Conservation (phyloP, 768 basidiomycete species). For the Chalciporus piperatus region DNA sequence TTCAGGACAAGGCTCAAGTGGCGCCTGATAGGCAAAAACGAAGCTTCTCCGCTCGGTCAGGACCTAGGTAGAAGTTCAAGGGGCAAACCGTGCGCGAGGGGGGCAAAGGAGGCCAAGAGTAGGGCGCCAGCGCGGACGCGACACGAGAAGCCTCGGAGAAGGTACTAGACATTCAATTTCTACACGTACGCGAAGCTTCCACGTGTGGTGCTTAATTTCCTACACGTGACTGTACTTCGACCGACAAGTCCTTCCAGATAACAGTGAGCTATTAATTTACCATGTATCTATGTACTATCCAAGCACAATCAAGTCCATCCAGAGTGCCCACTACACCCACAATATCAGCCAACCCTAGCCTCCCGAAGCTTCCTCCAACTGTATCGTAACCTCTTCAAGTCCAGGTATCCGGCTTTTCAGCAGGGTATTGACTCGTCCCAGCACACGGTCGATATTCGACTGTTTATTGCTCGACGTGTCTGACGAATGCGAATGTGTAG, state of each 20-base stretch:
- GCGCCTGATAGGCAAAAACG: neutral
- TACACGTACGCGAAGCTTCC: neutral
- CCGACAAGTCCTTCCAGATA: neutral
- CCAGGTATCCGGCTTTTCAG: constrained; percentile 74
- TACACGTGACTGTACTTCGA: neutral
- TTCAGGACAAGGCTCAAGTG: too few relatives aligned
- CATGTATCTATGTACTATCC: constrained; percentile 11
- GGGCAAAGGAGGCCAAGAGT: too few relatives aligned
- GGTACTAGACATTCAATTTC: neutral
- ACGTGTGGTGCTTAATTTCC: neutral
- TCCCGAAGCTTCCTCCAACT: constrained; percentile 53
- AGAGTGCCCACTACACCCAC: neutral
- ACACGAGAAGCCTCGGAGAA: neutral
- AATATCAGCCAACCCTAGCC: neutral
- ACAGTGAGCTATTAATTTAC: constrained; percentile 11
- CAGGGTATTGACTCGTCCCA: constrained; percentile 70
- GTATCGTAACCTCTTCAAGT: constrained; percentile 86
- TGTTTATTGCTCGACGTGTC: constrained; percentile 35
- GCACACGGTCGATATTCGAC: constrained; percentile 53
- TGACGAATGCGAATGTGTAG: constrained; percentile 50
- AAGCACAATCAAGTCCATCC: constrained; percentile 9
- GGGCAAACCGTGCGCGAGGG: too few relatives aligned
- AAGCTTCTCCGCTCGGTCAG: neutral
- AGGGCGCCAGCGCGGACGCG: too few relatives aligned
- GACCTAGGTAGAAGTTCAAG: neutral